phyloP scores from a whole-genome alignment of 2,329 filamentous ascomycete genomes.

The Alternaria sp. region DNA sequence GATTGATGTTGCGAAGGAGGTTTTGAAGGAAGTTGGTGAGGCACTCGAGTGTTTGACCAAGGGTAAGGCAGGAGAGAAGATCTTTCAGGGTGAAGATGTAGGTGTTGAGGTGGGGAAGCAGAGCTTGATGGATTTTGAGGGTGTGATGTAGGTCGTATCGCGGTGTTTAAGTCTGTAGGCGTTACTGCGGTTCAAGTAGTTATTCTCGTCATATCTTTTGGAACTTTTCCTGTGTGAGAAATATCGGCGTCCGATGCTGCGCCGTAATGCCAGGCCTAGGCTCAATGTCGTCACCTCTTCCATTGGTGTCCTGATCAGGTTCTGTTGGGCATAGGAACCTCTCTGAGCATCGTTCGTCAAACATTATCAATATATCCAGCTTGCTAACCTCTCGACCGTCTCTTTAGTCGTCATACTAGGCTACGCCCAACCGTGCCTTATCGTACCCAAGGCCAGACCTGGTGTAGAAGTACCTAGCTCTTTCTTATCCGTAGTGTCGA shows the following conservation, averaged over 20 bases:
- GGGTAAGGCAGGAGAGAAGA: conserved; percentile 27
- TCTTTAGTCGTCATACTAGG: background rate
- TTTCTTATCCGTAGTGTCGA: background rate
- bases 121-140: conserved; percentile 32
- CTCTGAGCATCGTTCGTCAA: background rate
- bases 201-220: background rate
- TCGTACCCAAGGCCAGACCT: background rate
- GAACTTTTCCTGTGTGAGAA: background rate
- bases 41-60: conserved; percentile 37
- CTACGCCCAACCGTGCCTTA: background rate
- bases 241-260: background rate
- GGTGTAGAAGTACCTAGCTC: background rate
- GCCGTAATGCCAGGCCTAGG: background rate
- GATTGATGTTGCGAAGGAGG: conserved; percentile 59
- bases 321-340: background rate
- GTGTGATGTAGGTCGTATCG: conserved; percentile 26
- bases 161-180: background rate
- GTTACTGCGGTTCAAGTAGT: background rate
- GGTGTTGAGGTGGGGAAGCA: conserved; percentile 13
- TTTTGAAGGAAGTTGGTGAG: conserved; percentile 58
- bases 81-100: conserved; percentile 24
- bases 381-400: background rate
- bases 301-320: background rate
- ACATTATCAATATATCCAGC: background rate
- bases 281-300: background rate